phyloP scores from a whole-genome alignment of 169 alveolate species.

The Cryptosporidium viatorum region DNA sequence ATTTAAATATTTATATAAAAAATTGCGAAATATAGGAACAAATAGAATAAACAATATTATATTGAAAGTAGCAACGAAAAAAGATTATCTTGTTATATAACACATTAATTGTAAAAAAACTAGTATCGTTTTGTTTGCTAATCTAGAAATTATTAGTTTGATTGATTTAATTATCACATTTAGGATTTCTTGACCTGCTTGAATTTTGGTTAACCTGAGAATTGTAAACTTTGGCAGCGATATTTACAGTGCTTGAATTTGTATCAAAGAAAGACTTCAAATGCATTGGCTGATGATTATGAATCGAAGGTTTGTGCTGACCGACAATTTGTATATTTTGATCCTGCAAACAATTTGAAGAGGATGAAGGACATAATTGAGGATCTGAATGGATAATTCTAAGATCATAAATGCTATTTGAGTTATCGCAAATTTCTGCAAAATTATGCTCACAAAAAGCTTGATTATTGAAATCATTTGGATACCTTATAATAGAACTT shows the following conservation, averaged over 20 bases:
- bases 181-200: constrained; percentile 14
- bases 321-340: not conserved
- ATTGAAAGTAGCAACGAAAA: no score
- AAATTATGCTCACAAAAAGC: not conserved
- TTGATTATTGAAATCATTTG: not conserved
- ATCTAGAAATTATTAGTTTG: not conserved
- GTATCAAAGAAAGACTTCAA: constrained; percentile 56
- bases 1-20: no score
- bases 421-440: not conserved
- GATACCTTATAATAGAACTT: constrained; percentile 3
- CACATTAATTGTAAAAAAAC: not conserved
- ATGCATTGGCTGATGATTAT: constrained; percentile 33
- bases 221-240: constrained; percentile 49
- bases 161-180: not conserved
- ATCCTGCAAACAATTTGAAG: not conserved
- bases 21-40: no score
- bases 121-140: not conserved
- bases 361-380: not conserved
- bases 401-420: not conserved
- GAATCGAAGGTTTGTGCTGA: not conserved
- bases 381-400: not conserved
- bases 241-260: constrained; percentile 32
- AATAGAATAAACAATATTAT: no score
- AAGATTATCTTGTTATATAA: not conserved
- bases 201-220: constrained; percentile 42